phyloP scores from a whole-genome alignment of 371 early-diverging fungal genomes.

The Entomophthora muscae region DNA sequence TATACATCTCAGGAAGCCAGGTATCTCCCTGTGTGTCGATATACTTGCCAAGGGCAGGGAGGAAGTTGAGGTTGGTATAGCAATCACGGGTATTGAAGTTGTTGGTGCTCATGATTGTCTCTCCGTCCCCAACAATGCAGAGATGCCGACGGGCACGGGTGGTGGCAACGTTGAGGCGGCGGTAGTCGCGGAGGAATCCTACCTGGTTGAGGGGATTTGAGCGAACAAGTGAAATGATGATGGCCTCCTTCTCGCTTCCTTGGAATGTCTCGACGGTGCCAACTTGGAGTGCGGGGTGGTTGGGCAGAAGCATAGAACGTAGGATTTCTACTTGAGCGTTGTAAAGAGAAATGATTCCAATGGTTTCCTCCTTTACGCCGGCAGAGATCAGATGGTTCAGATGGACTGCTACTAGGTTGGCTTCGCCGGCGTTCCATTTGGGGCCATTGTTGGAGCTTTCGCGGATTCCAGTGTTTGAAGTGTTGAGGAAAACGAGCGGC shows the following conservation, averaged over 20 bases:
- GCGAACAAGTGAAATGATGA: conserved; percentile 69
- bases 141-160: conserved; percentile 81
- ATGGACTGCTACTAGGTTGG: conserved; percentile 36
- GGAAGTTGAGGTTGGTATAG: too few species aligned
- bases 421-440: conserved; percentile 57
- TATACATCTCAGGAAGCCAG: too few species aligned
- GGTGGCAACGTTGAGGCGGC: too few species aligned
- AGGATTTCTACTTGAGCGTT: conserved; percentile 42
- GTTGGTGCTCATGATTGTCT: too few species aligned
- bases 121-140: conserved; percentile 67
- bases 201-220: conserved; percentile 60
- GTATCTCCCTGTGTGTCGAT: too few species aligned
- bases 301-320: conserved; percentile 2
- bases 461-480: conserved; percentile 36
- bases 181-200: conserved; percentile 78
- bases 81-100: too few species aligned
- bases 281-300: background rate
- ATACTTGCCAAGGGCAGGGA: too few species aligned
- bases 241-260: conserved; percentile 87
- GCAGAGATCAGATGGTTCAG: conserved; percentile 33
- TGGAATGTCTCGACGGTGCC: conserved; percentile 90
- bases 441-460: conserved; percentile 26
- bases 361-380: conserved; percentile 38
- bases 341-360: conserved; percentile 82
- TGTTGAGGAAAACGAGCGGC: conserved; percentile 57